Evolutionary conservation across 441 rosid genomes (phyloP), one percentile per base, ranked within the genome.

Genomic region (Euphorbia celastroides): DNA sequence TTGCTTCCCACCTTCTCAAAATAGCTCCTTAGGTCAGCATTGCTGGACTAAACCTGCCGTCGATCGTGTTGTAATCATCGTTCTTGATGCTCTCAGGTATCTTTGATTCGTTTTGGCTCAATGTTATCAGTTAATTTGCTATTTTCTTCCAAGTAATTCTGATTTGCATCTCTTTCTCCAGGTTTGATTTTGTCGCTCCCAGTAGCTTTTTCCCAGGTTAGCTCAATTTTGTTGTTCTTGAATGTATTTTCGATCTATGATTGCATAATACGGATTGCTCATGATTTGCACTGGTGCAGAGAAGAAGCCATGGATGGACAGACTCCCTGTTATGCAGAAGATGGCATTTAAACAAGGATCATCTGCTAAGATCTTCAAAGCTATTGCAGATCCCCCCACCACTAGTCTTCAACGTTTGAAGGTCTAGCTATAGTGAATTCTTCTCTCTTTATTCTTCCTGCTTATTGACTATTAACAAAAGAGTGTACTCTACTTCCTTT

Each of bases 381-480:
- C 98, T 52, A 82, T 92, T 74, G 96, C 98, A 20, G 97, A 94
- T 74, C 99, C 99, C 65, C 98, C 99, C 28, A 94, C 99, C 2
- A 94, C 99, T 2, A 94, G 96, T 74, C 81, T 92, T 71, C 99
- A 92, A 74, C 89, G 99, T 65, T 79, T 94, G 74, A 94, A 92
- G 91, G 96, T 89, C 48, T 46, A 27, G 14, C 2, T 27, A 14
- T 63, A 10, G 10, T n/a, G 7, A 3, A 12, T 11, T 55, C 17
- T 26, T 51, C 16, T 55, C 48, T 59, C 9, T 22, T 0, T 5
- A 38, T 54, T 68, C n/a, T n/a, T n/a, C n/a, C n/a, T n/a, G n/a
- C n/a, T n/a, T n/a, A n/a, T n/a, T n/a, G n/a, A n/a, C n/a, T 54
- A 2, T 28, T 28, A 5, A 57, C 14, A 42, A 19, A 27, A 20